phyloP scores from a whole-genome alignment of 2,329 filamentous ascomycete genomes.

The Pseudocercospora fuligena region DNA sequence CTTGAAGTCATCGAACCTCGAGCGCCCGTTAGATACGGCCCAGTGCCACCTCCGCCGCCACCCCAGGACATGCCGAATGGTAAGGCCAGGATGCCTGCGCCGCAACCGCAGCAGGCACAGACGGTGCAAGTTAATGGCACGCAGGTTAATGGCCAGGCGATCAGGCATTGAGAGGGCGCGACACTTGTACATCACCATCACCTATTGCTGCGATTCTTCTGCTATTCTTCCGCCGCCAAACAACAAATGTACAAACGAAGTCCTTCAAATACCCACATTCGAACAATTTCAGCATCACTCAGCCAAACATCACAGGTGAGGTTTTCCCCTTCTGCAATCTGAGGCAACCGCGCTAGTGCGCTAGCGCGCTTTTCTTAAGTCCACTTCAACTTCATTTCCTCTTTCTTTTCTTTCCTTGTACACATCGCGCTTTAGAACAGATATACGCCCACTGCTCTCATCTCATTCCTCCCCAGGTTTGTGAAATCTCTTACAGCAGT shows the following conservation, averaged over 20 bases:
- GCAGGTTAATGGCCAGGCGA: slow-evolving; percentile 18
- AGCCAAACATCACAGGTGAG: not conserved
- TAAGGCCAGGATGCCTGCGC: slow-evolving; percentile 25
- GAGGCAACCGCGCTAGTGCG: not conserved
- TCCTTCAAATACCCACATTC: not conserved
- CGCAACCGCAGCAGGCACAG: slow-evolving; percentile 13
- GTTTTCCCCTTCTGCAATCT: not conserved
- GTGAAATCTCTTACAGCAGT: slow-evolving; percentile 29
- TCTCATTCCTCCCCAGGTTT: slow-evolving; percentile 22
- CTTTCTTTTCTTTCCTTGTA: slow-evolving; percentile 12
- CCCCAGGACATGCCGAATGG: slow-evolving; percentile 35
- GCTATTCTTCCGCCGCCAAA: not conserved
- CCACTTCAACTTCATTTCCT: not conserved
- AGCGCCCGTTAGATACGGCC: slow-evolving; percentile 44
- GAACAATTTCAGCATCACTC: not conserved
- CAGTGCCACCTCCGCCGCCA: slow-evolving; percentile 55
- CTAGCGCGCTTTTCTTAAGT: not conserved
- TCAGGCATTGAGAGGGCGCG: slow-evolving; percentile 18
- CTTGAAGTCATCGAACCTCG: slow-evolving; percentile 41
- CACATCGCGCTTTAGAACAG: slow-evolving; percentile 39
- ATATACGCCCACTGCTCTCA: slow-evolving; percentile 37
- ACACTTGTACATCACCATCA: slow-evolving; percentile 19
- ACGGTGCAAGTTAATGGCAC: slow-evolving; percentile 27
- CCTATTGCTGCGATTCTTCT: slow-evolving; percentile 8
- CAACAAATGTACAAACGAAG: slow-evolving; percentile 16